Evolutionary conservation across 768 basidiomycete genomes (phyloP).

Genomic region (Trametes elegans): DNA sequence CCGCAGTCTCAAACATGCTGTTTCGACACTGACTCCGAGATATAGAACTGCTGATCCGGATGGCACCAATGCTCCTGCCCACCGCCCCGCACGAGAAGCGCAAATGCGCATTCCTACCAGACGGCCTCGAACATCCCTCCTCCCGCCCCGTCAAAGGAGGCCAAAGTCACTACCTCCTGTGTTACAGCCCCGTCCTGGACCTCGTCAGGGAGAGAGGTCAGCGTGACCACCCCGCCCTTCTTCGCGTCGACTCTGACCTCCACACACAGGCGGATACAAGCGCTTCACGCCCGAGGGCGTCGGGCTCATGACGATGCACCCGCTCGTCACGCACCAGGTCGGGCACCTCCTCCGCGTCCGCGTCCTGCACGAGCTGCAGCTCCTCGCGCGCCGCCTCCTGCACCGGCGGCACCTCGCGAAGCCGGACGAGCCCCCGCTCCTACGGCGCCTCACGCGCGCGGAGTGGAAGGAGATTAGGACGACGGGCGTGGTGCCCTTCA

Average conservation of each 20-base stretch:
- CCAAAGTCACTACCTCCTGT: slow-evolving; percentile 53
- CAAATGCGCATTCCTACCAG: slow-evolving; percentile 39
- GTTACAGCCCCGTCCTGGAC: slow-evolving; percentile 51
- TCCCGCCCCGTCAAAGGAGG: slow-evolving; percentile 49
- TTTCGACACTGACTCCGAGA: background rate
- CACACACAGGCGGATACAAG: slow-evolving; percentile 1
- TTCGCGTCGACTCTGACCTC: background rate
- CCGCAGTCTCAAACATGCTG: background rate
- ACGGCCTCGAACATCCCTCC: slow-evolving; percentile 66
- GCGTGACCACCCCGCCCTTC: background rate
- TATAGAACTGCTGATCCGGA: slow-evolving; percentile 65
- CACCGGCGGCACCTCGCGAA: slow-evolving; percentile 24
- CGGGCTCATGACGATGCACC: slow-evolving; percentile 28
- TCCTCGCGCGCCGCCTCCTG: slow-evolving; percentile 49
- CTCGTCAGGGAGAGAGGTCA: slow-evolving; percentile 39
- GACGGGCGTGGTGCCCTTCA: slow-evolving; percentile 46
- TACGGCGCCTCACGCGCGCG: slow-evolving; percentile 62
- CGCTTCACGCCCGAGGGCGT: slow-evolving; percentile 29
- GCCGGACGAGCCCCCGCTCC: slow-evolving; percentile 32
- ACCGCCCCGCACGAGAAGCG: slow-evolving; percentile 15
- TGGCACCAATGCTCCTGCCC: slow-evolving; percentile 49
- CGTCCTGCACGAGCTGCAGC: slow-evolving; percentile 70
- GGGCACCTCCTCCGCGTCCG: slow-evolving; percentile 67
- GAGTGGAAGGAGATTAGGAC: slow-evolving; percentile 54
- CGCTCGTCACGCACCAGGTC: slow-evolving; percentile 53